phyloP scores from a whole-genome alignment of 1,284 basidiomycete species.

The Butyriboletus regius region DNA sequence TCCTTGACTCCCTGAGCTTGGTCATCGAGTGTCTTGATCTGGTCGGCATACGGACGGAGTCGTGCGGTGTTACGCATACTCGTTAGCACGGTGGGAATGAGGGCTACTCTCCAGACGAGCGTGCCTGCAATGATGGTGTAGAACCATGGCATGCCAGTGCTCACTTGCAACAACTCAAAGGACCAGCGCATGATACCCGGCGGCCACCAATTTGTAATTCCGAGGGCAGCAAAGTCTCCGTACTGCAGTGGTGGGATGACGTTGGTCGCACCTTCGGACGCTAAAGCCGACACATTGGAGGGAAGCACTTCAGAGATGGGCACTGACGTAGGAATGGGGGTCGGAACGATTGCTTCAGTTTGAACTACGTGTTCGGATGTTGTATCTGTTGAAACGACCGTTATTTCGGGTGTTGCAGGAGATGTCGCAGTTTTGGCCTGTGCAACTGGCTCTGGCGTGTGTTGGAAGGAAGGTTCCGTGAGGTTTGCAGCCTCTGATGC shows the following conservation, averaged over 20 bases:
- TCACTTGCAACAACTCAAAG: constrained; percentile 68
- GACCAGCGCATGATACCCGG: constrained; percentile 58
- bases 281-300: constrained; percentile 4
- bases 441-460: constrained; percentile 3
- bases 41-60: constrained; percentile 59
- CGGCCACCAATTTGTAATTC: constrained; percentile 56
- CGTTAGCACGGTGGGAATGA: constrained; percentile 66
- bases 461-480: neutral
- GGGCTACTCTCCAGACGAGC: constrained; percentile 57
- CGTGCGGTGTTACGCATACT: constrained; percentile 62
- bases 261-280: constrained; percentile 22
- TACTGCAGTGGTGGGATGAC: constrained; percentile 52
- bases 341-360: neutral
- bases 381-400: neutral
- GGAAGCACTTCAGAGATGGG: constrained; percentile 5
- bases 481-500: neutral
- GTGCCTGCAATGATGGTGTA: constrained; percentile 72
- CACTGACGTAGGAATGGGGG: constrained; percentile 1
- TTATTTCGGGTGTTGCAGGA: neutral
- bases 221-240: constrained; percentile 74
- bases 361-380: neutral
- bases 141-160: constrained; percentile 79
- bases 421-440: neutral
- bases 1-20: constrained; percentile 32
- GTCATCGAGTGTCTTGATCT: constrained; percentile 54